Evolutionary conservation across 768 basidiomycete species (phyloP).

Genomic region (Stropharia rugosoannulata): DNA sequence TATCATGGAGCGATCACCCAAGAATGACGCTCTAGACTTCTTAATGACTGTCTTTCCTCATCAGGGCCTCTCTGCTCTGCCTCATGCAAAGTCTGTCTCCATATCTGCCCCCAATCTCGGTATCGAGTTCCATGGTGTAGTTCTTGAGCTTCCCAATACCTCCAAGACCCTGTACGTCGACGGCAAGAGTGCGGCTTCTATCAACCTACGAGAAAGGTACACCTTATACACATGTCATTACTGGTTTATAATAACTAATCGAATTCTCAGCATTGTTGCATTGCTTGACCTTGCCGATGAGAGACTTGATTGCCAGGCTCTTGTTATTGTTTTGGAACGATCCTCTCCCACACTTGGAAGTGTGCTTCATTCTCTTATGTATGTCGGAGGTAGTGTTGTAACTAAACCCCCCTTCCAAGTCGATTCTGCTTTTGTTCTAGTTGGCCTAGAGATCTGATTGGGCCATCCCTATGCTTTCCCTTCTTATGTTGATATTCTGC

Average conservation of each 20-base stretch:
- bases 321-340: constrained; percentile 80
- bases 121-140: constrained; percentile 72
- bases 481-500: constrained; percentile 5
- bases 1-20: constrained; percentile 40
- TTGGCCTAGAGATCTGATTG: constrained; percentile 77
- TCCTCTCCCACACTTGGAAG: constrained; percentile 68
- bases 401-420: constrained; percentile 78
- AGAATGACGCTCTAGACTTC: constrained; percentile 73
- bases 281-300: constrained; percentile 88
- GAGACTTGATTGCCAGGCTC: constrained; percentile 69
- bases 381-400: constrained; percentile 85
- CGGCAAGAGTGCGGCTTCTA: constrained; percentile 76
- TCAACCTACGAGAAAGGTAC: constrained; percentile 83
- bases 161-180: constrained; percentile 82
- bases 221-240: constrained; percentile 1
- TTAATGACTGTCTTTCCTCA: constrained; percentile 78
- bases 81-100: constrained; percentile 73
- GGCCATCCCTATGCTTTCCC: background rate
- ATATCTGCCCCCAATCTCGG: constrained; percentile 71
- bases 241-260: background rate
- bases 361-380: constrained; percentile 88
- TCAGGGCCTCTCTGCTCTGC: constrained; percentile 63
- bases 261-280: constrained; percentile 65
- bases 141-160: constrained; percentile 69
- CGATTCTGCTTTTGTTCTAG: constrained; percentile 76